A percentile compares a stretch with the other conserved stretches of the same genome.
Conservation (phyloP, 2,329 filamentous ascomycete genomes). For the Paecilomyces dactylethromorphus region DNA sequence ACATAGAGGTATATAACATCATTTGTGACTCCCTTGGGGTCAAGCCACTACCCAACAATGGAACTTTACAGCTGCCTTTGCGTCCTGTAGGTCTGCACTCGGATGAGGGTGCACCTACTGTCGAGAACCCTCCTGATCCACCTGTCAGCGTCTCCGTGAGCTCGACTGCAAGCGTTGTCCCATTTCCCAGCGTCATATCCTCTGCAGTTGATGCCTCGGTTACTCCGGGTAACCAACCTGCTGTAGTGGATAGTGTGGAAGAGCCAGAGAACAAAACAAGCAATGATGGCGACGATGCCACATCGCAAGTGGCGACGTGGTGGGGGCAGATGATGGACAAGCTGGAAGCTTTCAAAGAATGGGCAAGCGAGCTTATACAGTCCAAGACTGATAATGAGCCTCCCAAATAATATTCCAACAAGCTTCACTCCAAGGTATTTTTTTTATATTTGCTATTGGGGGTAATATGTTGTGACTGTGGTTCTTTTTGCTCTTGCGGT, state of each 20-base stretch:
- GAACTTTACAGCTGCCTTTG: slow-evolving; percentile 58
- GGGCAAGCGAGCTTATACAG: slow-evolving; percentile 26
- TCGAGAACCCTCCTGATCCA: slow-evolving; percentile 28
- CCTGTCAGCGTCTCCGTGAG: slow-evolving; percentile 10
- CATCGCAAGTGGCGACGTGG: slow-evolving; percentile 14
- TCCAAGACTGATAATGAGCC: slow-evolving; percentile 22
- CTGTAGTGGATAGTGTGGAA: slow-evolving; percentile 4
- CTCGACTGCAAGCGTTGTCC: neutral
- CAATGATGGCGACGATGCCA: slow-evolving; percentile 8
- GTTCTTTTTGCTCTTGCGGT: neutral
- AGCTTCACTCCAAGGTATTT: neutral
- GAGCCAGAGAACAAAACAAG: slow-evolving; percentile 5
- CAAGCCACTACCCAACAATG: slow-evolving; percentile 72
- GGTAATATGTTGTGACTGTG: neutral
- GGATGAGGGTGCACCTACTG: slow-evolving; percentile 25
- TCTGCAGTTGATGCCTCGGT: slow-evolving; percentile 1
- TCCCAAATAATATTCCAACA: neutral
- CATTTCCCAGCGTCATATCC: neutral
- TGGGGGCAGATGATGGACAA: slow-evolving; percentile 28
- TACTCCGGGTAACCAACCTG: slow-evolving; percentile 4
- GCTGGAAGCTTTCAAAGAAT: slow-evolving; percentile 28
- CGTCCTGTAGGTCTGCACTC: slow-evolving; percentile 39
- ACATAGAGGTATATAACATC: slow-evolving; percentile 91
- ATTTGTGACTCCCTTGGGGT: slow-evolving; percentile 81
- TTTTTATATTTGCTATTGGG: neutral